Conservation (phyloP, 2,329 filamentous ascomycete genomes). For the Neodidymelliopsis sp. region DNA sequence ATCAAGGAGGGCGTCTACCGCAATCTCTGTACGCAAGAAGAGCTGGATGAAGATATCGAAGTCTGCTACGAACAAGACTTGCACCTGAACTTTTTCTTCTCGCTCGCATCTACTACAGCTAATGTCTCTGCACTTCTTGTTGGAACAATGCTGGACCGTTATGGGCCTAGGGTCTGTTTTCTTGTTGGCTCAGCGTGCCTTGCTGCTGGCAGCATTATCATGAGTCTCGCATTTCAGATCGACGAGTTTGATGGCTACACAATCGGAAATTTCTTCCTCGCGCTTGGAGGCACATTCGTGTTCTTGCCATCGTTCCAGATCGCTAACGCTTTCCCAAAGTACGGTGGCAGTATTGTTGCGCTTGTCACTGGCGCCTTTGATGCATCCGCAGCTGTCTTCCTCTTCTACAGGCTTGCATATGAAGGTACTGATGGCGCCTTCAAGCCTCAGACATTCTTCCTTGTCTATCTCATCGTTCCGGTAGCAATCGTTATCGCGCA, state of each 20-base stretch:
- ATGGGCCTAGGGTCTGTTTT: constrained; percentile 45
- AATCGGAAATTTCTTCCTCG: constrained; percentile 76
- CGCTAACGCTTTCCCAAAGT: constrained; percentile 80
- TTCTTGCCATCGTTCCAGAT: constrained; percentile 87
- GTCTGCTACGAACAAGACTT: constrained; percentile 51
- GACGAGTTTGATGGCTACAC: constrained; percentile 60
- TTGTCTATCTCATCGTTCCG: constrained; percentile 75
- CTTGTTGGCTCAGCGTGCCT: constrained; percentile 44
- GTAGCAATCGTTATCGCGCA: constrained; percentile 70
- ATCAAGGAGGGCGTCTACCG: constrained; percentile 49
- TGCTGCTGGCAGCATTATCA: constrained; percentile 43
- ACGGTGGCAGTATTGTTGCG: constrained; percentile 80
- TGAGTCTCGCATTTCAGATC: constrained; percentile 49
- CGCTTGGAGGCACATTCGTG: constrained; percentile 79
- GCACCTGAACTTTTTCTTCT: constrained; percentile 50
- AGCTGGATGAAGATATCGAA: constrained; percentile 43
- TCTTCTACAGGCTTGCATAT: constrained; percentile 76
- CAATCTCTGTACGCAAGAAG: constrained; percentile 46
- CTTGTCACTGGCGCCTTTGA: constrained; percentile 84
- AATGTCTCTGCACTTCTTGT: constrained; percentile 50
- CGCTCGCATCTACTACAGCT: constrained; percentile 48
- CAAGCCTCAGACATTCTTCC: constrained; percentile 73
- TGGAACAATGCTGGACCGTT: constrained; percentile 48
- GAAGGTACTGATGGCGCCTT: constrained; percentile 65
- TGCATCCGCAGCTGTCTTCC: constrained; percentile 79